Evolutionary conservation across 352 stramenopile species (phyloP), one percentile per base, ranked within the genome.

Genomic region (Aphanomyces astaci): DNA sequence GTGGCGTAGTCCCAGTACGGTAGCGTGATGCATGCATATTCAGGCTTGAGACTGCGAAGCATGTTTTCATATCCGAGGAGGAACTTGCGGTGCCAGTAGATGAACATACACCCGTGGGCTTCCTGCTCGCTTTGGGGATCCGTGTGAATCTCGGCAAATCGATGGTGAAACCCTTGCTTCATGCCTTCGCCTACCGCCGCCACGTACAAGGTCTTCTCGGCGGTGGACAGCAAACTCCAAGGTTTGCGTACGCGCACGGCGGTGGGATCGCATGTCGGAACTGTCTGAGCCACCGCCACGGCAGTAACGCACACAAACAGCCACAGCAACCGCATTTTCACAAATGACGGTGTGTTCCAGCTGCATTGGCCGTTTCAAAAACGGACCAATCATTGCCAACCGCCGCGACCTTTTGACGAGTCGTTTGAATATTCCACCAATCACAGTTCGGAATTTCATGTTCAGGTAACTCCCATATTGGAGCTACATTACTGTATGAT

Each of bases 41-140:
- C 43, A 0, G 63, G 1, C 1, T 49, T 72, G 1, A 85, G 66
- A 30, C 74, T 81, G 2, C 82, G 78, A 3, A 90, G 74, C 82
- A 90, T 90, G 70, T 90, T 90, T 54, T 90, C 82, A 48, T 83
- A 90, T 1, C 73, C 82, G 15, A 90, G 48, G 0, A 89, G 56
- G 53, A 85, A 73, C 57, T 78, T 77, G 27, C 82, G 82, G 54
- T 90, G 82, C 80, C 82, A 90, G 72, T 88, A 89, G 27, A 81
- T 79, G 71, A 90, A 90, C 76, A 87, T 81, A 57, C 80, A 88
- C 32, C 74, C 75, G 33, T 90, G 82, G 1, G 82, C 82, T 57
- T 87, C 72, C 10, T 72, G 68, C 30, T 78, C 80, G 4, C 77
- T 83, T 22, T 71, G 22, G 3, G 46, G 63, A 13, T 89, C 78